Base-by-base conservation (phyloP, 2,329 filamentous ascomycete genomes). In the Waltergamsia citrina region DNA sequence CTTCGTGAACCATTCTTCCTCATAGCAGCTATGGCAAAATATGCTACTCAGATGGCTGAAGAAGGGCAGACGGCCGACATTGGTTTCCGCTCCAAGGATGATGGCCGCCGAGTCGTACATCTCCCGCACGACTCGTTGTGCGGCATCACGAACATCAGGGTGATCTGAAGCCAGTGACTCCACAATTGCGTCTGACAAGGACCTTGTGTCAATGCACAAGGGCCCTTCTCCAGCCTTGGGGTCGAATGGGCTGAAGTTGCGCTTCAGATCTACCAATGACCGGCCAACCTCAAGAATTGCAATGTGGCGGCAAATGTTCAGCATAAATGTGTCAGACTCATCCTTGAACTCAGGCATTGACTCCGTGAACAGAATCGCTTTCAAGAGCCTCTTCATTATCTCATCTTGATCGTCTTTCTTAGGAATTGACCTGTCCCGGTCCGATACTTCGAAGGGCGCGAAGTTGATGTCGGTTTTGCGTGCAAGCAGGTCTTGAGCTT, bases 1-100 rank as follows among this genome's bases (percentile, higher is more conserved):
- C 59, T 99, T 98, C 34, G 88, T 88, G 51, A 94, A 98, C 92
- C 93, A 99, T 49, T 98, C 92, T 54, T 98, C 90, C 48, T 92
- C 87, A 48, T 95, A 88, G 54, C 92, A 98, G 43, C 85, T 87
- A 53, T 98, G 92, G 46, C 85, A 92, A 53, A 96, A 94, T 1
- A 79, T 80, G 39, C 78, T 82, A 25, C 82, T 81, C 6, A 98
- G 67, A 48, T 90, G 80, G 38, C 71, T 72, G 60, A 98, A 98
- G 57, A 98, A 85, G 1, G 81, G 77, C 7, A 98, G 69, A 36
- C 78, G 78, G 22, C 84, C 76, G 21, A 88, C 78, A 34, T 82
- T 73, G 16, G 70, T 71, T 25, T 79, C 65, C 1, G 75, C 77
- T 3, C 88, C 88, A 43, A 96, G 86, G 22, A 98, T 85, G 7